Evolutionary conservation across 768 basidiomycete species (phyloP), one percentile per base, ranked within the genome.

Genomic region (Tulasnella sp.): DNA sequence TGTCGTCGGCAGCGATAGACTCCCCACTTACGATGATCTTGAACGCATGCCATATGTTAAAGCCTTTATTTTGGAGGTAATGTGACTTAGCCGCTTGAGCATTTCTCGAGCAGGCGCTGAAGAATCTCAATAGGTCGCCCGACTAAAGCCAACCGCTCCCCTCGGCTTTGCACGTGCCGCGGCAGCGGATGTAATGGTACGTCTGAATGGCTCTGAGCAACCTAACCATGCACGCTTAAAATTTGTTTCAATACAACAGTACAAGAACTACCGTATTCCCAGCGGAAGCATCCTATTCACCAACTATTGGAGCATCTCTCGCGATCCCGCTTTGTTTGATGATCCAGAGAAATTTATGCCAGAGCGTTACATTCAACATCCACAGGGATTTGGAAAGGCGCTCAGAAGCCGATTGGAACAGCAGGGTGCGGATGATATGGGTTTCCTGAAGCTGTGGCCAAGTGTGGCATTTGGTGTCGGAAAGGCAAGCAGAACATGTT

Each of bases 31-130:
- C 15, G 83, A 82, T 10, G 85, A 86, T 79, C 81, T 84, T 76
- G 81, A 82, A 29, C 80, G 82, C 37, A 81, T 86, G 42, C 86
- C 86, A 29, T 86, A 84, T 74, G 81, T 85, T 57, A 82, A 83
- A 61, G 86, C 82, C 0, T 55, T 85, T 7, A 81, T 81, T 55
- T 79, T 83, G 5, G 86, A 86, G 78, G 82, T 80, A 7, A 32
- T 3, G 9, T 70, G 10, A 20, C 9, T 51, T n/a, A 6, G 23
- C 11, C 4, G 44, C 4, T 44, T 16, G 16, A 15, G 44, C 44
- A 44, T 44, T 16, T 10, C 11, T 1, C 16, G 0, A 2, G 4
- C 15, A 44, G 7, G 4, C 29, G n/a, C 29, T 29, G 57, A 61
- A 15, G 18, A 29, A n/a, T 26, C 32, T 46, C 26, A 35, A 44